Conservation (phyloP, 2,329 filamentous ascomycete genomes). For the Endoconidiophora laricicola region DNA sequence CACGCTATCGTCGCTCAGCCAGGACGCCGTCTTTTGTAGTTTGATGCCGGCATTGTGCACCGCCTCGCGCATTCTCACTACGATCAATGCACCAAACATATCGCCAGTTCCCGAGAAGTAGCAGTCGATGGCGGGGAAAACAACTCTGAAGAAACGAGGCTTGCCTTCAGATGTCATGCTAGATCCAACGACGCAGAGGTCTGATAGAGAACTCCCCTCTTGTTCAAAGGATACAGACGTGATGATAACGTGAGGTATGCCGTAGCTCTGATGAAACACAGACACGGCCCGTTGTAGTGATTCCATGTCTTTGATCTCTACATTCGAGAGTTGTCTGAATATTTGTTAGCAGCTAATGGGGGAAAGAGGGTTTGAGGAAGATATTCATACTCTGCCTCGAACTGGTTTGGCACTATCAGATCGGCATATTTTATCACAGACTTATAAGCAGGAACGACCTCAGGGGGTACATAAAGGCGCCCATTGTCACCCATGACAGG, state of each 20-base stretch:
- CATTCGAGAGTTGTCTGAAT: conserved; percentile 63
- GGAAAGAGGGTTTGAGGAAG: background rate
- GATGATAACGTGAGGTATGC: conserved; percentile 76
- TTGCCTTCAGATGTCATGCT: conserved; percentile 45
- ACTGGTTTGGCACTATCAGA: conserved; percentile 88
- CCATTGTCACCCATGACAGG: conserved; percentile 98
- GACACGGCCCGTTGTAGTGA: conserved; percentile 60
- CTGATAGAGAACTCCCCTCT: conserved; percentile 28
- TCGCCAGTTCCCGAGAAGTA: conserved; percentile 96
- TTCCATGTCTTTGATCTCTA: conserved; percentile 60
- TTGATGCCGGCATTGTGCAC: conserved; percentile 26
- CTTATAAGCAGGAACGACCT: conserved; percentile 85
- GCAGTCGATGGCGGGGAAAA: conserved; percentile 73
- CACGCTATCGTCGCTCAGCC: conserved; percentile 63
- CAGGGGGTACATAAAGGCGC: conserved; percentile 74
- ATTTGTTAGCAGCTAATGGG: background rate
- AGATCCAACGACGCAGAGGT: conserved; percentile 61
- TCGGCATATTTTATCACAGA: conserved; percentile 65
- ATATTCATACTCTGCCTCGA: conserved; percentile 70
- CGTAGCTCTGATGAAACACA: conserved; percentile 57
- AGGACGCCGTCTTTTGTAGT: conserved; percentile 42
- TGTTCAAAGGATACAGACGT: conserved; percentile 61
- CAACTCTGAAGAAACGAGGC: conserved; percentile 75
- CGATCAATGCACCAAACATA: conserved; percentile 90
- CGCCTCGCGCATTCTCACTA: conserved; percentile 75